phyloP scores from a whole-genome alignment of 2,329 filamentous ascomycete genomes.

The Aspergillus latus region DNA sequence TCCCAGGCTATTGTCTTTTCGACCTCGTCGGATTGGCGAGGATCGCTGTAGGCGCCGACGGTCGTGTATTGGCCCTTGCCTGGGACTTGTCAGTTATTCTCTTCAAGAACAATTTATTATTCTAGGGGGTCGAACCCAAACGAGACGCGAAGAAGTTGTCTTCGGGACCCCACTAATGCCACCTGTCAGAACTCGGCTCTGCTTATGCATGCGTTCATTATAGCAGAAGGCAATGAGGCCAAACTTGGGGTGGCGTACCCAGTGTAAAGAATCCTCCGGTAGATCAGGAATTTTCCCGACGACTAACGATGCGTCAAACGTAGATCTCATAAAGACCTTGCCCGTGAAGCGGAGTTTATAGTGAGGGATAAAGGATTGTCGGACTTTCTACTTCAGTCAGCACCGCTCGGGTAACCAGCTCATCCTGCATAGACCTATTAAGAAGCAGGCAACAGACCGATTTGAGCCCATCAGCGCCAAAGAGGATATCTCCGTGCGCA shows the following conservation, averaged over 20 bases:
- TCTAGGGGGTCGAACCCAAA: conserved; percentile 37
- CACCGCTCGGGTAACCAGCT: not conserved
- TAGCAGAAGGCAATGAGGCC: not conserved
- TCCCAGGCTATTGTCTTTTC: conserved; percentile 44
- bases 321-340: conserved; percentile 48
- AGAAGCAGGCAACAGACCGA: conserved; percentile 42
- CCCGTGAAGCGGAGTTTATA: conserved; percentile 46
- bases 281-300: conserved; percentile 39
- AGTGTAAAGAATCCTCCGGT: conserved; percentile 45
- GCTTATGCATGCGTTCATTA: not conserved
- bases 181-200: too few relatives aligned
- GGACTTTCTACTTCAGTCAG: conserved; percentile 20
- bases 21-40: conserved; percentile 32
- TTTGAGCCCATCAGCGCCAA: conserved; percentile 57
- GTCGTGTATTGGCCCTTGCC: conserved; percentile 41
- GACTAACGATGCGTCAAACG: conserved; percentile 45
- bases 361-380: conserved; percentile 45
- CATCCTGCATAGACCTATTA: not conserved
- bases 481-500: conserved; percentile 48
- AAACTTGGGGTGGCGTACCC: conserved; percentile 20
- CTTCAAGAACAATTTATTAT: too few relatives aligned
- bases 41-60: conserved; percentile 45
- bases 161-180: conserved; percentile 41
- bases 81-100: too few relatives aligned
- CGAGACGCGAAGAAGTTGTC: conserved; percentile 47